Conservation (phyloP, 2,329 filamentous ascomycete species). For the Cytospora chrysosperma region DNA sequence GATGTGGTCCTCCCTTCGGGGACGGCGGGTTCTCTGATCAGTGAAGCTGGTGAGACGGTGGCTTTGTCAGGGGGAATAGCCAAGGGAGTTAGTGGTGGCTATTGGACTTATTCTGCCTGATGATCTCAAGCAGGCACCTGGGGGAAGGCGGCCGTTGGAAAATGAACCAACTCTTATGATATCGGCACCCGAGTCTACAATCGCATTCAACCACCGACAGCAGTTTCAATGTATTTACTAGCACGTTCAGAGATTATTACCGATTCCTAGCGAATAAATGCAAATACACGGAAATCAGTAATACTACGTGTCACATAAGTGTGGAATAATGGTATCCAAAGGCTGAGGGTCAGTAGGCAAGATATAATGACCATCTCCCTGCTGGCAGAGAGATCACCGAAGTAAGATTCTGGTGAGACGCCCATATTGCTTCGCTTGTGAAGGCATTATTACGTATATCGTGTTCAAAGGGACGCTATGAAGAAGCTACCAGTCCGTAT, state of each 20-base stretch:
- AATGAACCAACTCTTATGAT: too few species aligned
- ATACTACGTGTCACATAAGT: too few species aligned
- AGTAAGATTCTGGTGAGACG: neutral
- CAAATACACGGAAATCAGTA: too few species aligned
- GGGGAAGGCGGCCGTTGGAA: too few species aligned
- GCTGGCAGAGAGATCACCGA: neutral
- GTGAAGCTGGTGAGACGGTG: constrained; percentile 5
- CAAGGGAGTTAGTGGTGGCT: constrained; percentile 16
- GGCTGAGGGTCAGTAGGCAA: too few species aligned
- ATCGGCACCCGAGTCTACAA: too few species aligned
- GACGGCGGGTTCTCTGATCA: constrained; percentile 16
- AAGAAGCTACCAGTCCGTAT: neutral
- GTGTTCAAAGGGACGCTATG: neutral
- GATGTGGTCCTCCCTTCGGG: constrained; percentile 21
- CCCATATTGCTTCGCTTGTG: neutral
- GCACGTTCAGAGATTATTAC: too few species aligned
- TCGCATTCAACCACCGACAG: too few species aligned
- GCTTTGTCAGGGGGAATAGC: constrained; percentile 11
- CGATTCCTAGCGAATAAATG: too few species aligned
- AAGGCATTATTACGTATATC: neutral
- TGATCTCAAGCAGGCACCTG: neutral
- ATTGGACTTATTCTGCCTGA: constrained; percentile 15
- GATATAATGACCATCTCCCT: too few species aligned
- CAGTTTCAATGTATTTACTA: too few species aligned
- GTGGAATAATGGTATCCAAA: too few species aligned